Percentiles rank a stretch among this genome's conserved stretches.
Conservation (phyloP, 768 basidiomycete species). For the Daedaleopsis nitida region DNA sequence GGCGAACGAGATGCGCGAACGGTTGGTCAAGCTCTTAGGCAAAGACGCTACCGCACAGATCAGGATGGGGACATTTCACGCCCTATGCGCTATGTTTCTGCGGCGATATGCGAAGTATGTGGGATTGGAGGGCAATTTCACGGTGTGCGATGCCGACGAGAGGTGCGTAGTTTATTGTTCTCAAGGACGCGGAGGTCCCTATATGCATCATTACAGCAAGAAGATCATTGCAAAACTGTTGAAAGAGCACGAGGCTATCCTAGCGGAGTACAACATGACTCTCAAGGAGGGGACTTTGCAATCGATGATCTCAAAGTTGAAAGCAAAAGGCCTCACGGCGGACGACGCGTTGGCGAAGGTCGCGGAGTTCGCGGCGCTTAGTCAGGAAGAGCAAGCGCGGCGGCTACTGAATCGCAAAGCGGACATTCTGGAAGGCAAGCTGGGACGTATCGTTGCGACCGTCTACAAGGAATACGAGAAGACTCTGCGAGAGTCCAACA, state of each 20-base stretch:
- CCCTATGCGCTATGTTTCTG: conserved; percentile 72
- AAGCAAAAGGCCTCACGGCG: conserved; percentile 61
- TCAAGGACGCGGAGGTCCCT: neutral
- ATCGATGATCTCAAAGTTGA: conserved; percentile 71
- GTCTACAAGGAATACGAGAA: conserved; percentile 71
- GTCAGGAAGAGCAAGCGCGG: conserved; percentile 1
- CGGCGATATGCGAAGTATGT: conserved; percentile 62
- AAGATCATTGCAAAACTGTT: conserved; percentile 62
- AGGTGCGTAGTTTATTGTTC: conserved; percentile 46
- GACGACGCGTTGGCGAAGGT: conserved; percentile 38
- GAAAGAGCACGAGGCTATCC: conserved; percentile 52
- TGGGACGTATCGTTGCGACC: conserved; percentile 42
- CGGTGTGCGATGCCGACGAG: conserved; percentile 81
- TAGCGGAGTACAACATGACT: conserved; percentile 47
- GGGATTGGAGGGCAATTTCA: conserved; percentile 71
- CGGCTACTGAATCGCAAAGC: neutral
- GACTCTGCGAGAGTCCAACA: conserved; percentile 59
- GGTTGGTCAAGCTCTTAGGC: conserved; percentile 70
- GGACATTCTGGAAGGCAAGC: neutral
- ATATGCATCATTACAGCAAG: conserved; percentile 47
- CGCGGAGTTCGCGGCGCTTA: conserved; percentile 5
- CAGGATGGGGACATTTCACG: conserved; percentile 78
- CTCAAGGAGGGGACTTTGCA: conserved; percentile 57
- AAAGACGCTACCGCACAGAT: conserved; percentile 53
- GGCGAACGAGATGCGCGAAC: conserved; percentile 80